A percentile compares a stretch with the other conserved stretches of the same genome.
Conservation (phyloP, 2,329 filamentous ascomycete genomes). For the Fusarium sp. region DNA sequence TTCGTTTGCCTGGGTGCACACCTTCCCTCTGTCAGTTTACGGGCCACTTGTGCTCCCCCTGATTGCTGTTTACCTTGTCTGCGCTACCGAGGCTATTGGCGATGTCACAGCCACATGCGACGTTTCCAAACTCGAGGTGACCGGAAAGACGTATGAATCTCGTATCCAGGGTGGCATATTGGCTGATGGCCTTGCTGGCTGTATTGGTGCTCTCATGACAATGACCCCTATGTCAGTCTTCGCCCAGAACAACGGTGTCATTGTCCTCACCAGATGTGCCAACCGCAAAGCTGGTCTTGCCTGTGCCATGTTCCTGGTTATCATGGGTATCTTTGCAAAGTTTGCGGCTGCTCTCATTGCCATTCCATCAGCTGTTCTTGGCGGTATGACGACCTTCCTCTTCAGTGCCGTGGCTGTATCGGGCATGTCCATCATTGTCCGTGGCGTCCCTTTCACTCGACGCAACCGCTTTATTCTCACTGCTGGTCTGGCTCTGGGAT, state of each 20-base stretch:
- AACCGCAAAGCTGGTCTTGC: conserved; percentile 84
- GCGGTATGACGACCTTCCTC: conserved; percentile 82
- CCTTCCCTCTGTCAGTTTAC: conserved; percentile 77
- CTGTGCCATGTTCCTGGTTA: conserved; percentile 77
- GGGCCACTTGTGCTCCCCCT: conserved; percentile 78
- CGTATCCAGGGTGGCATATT: conserved; percentile 82
- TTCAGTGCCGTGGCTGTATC: conserved; percentile 81
- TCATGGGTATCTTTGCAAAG: conserved; percentile 86
- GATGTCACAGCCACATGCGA: conserved; percentile 86
- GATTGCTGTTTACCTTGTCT: conserved; percentile 75
- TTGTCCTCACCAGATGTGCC: conserved; percentile 82
- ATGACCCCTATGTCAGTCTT: conserved; percentile 84
- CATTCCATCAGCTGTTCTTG: conserved; percentile 74
- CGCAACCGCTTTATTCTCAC: conserved; percentile 86
- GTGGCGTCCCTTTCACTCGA: conserved; percentile 76
- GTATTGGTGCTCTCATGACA: conserved; percentile 79
- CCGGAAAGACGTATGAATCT: conserved; percentile 76
- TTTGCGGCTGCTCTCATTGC: conserved; percentile 82
- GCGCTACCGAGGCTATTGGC: conserved; percentile 81
- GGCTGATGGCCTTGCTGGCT: conserved; percentile 79
- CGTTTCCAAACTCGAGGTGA: conserved; percentile 78
- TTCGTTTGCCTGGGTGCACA: conserved; percentile 83
- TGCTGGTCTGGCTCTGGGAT: conserved; percentile 76
- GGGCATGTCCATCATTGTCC: conserved; percentile 78
- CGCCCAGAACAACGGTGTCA: conserved; percentile 87